phyloP scores from a whole-genome alignment of 2,329 filamentous ascomycete species.

The Monilinia fructicola region DNA sequence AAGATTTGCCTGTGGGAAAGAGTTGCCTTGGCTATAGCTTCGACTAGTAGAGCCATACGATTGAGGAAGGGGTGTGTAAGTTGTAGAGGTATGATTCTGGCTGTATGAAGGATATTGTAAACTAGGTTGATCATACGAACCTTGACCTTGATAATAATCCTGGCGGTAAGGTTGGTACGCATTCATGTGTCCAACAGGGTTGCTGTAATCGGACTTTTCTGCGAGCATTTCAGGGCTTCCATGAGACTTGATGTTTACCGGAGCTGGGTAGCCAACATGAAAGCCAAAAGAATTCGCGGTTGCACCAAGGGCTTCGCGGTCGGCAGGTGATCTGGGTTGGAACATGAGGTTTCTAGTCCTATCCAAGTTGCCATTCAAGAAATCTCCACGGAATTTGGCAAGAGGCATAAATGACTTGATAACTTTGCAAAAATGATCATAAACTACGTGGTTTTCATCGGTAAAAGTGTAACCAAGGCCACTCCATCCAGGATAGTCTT shows the following conservation, averaged over 20 bases:
- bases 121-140: neutral
- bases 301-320: constrained; percentile 10
- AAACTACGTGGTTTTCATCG: neutral
- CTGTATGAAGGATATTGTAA: neutral
- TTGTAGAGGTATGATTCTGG: neutral
- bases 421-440: neutral
- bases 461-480: neutral
- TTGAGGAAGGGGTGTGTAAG: neutral
- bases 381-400: constrained; percentile 11
- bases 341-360: neutral
- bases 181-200: neutral
- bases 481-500: neutral
- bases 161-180: neutral
- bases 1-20: neutral
- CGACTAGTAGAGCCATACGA: neutral
- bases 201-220: neutral
- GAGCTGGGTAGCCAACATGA: constrained; percentile 8
- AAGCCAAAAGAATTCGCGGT: constrained; percentile 3
- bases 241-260: neutral
- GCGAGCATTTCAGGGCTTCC: neutral
- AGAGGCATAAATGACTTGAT: constrained; percentile 12
- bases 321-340: neutral
- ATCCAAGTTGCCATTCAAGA: neutral
- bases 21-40: neutral
- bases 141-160: neutral